Evolutionary conservation across 768 basidiomycete species (phyloP), one percentile per base, ranked within the genome.

Genomic region (Lactarius vividus): DNA sequence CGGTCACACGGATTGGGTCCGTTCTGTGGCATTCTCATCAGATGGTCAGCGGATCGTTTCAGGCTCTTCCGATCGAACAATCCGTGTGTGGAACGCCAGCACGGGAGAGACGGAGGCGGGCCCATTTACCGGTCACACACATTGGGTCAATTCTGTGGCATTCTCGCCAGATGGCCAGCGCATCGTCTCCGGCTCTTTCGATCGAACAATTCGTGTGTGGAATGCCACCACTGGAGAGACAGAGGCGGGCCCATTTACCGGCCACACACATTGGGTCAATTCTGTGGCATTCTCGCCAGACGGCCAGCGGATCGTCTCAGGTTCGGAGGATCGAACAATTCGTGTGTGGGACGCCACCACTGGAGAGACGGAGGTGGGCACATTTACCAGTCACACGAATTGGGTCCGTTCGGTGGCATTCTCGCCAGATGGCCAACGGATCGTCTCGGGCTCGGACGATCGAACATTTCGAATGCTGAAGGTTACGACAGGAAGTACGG

Each of bases 181-280:
- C 20, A 60, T 60, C 60, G 68, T 35, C 26, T 69, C 42, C 4
- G 65, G 64, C 29, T 28, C 44, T 13, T 2, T 9, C 26, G 42
- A 20, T 42, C 0, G 11, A 18, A 42, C 40, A 42, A 42, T 42
- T 20, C 18, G 18, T 42, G 40, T 42, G 5, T 42, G 40, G 40
- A 7, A 42, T 5, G 18, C 40, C 40, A 42, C 1, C 0, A 42
- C 18, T 0, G 40, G 40, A 42, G 40, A 42, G 40, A 42, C 1
- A 20, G 26, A 1, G 15, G 16, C 18, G 2, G 59, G 44, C 2
- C 59, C 59, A 16, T 15, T 59, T 29, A 26, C 28, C 9, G 59
- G 59, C 8, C 59, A 59, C 26, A 29, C n/a, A 0, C 6, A 18
- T 28, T 15, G 2, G 59, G 59, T 59, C 23, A 2, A 0, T 1